A percentile compares a stretch with the other conserved stretches of the same genome.
These are phyloP conservation scores for Monosporascus sp. DNA, from an alignment of 2,329 filamentous ascomycete species.

Conservation along the genomic window DNA sequence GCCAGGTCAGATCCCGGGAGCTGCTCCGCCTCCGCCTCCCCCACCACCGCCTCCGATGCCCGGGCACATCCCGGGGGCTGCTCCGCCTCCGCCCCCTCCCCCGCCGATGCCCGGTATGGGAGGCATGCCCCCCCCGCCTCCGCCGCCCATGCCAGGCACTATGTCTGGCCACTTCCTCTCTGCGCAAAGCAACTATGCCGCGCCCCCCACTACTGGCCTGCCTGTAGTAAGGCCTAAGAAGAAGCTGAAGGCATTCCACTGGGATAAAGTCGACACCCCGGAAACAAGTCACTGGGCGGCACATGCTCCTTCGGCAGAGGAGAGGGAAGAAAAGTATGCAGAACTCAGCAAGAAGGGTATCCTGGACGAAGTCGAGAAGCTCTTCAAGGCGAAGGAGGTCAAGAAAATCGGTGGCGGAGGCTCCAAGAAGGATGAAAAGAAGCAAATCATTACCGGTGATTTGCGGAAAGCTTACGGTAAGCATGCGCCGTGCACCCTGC, in stretches of 20 bases:
- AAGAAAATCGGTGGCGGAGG: constrained; percentile 70
- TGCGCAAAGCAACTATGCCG: constrained; percentile 51
- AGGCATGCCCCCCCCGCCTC: constrained; percentile 41
- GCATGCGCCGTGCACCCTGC: constrained; percentile 18
- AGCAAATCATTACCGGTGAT: constrained; percentile 90
- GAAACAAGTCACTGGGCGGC: constrained; percentile 90
- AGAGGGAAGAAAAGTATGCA: constrained; percentile 91
- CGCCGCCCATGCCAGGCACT: constrained; percentile 62
- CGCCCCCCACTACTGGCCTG: constrained; percentile 58
- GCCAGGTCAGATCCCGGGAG: constrained; percentile 20
- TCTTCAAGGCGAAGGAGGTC: constrained; percentile 96
- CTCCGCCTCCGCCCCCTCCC: constrained; percentile 37
- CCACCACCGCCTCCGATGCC: constrained; percentile 31
- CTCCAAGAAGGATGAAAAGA: constrained; percentile 88
- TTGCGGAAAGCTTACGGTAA: constrained; percentile 79
- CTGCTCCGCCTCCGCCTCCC: constrained; percentile 32
- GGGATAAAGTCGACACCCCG: constrained; percentile 95
- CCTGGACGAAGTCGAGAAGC: constrained; percentile 92
- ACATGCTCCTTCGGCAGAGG: constrained; percentile 78
- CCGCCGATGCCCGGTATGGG: constrained; percentile 43
- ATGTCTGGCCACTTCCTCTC: constrained; percentile 74
- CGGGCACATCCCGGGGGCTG: constrained; percentile 25
- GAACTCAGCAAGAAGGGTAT: constrained; percentile 93
- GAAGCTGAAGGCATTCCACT: constrained; percentile 98
- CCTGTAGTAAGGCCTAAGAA: constrained; percentile 90